phyloP scores from a whole-genome alignment of 805 yeast species.

The Candida xiaguanensis region DNA sequence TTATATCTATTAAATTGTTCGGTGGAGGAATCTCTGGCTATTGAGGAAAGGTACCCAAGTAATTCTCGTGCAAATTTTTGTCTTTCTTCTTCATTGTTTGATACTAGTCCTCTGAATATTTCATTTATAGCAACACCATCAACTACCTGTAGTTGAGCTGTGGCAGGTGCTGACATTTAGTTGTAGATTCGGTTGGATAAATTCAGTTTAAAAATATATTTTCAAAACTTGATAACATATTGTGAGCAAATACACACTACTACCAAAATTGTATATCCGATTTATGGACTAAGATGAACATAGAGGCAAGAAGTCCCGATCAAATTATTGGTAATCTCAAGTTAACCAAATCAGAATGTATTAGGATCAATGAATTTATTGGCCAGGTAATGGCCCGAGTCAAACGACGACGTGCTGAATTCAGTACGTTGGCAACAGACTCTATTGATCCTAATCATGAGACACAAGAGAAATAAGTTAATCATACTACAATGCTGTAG shows the following conservation, averaged over 20 bases:
- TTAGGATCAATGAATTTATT: not conserved
- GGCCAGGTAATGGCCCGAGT: not conserved
- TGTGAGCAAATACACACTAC: conserved; percentile 3
- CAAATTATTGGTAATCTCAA: not conserved
- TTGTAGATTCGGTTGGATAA: not conserved
- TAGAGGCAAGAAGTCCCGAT: not conserved
- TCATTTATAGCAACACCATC: conserved; percentile 51
- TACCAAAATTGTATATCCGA: not conserved
- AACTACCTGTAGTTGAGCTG: conserved; percentile 29
- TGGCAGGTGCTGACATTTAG: conserved; percentile 16
- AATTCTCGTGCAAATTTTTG: conserved; percentile 65
- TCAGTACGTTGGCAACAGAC: not conserved
- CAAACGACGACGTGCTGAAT: not conserved
- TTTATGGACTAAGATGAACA: not conserved
- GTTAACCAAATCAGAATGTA: not conserved
- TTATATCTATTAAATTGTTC: conserved; percentile 81
- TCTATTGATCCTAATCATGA: not conserved
- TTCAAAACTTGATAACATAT: not conserved
- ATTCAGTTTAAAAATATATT: not conserved
- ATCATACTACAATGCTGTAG: not conserved
- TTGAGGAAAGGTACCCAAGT: conserved; percentile 61
- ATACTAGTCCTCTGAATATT: conserved; percentile 50
- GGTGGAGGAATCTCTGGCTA: conserved; percentile 75
- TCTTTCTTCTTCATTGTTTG: conserved; percentile 40
- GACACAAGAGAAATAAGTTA: not conserved